Evolutionary conservation across 306 rosid genomes (phyloP), one percentile per base, ranked within the genome.

Genomic region (Vigna mungo): DNA sequence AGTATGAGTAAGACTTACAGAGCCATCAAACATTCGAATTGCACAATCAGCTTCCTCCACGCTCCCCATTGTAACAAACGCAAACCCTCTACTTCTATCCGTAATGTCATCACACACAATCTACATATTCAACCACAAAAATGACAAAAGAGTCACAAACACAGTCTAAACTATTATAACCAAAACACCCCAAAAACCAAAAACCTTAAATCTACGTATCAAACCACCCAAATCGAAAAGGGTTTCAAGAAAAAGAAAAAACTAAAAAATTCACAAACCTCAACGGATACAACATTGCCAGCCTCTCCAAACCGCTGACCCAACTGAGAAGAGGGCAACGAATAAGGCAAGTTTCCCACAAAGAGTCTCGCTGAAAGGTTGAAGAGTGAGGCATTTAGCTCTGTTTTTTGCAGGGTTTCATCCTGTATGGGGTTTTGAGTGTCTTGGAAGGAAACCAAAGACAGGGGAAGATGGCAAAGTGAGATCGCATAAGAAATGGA

Each of bases 21-120:
- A 86, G 79, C 93, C 94, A 81, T 90, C 85, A 72, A 90, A 91
- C 94, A 82, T 85, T 55, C 74, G 85, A 85, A 89, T 91, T 27
- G 95, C 98, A 51, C 34, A 30, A 4, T 30, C 34, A 30, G 34
- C 34, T 30, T 30, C 34, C 34, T 30, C 34, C 34, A 30, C 34
- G 34, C 34, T 30, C 34, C 34, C 34, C 34, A 30, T 30, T 30
- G 34, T 30, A 30, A 30, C 34, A 30, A 30, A 30, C 34, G 34
- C 34, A 30, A 30, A 30, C 34, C 34, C 34, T 30, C 34, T 30
- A 30, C 34, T 30, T 30, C 34, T 30, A 30, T 30, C 34, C 34
- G 34, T 30, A 30, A 30, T 30, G 34, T 30, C 34, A 30, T 30
- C 34, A 30, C 3, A 30, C 34, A 30, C 85, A 16, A 93, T 79